Percentiles rank a stretch among this genome's conserved stretches.
These are phyloP conservation scores for Peronosclerospora sorghi DNA, from an alignment of 352 stramenopile species.

Conservation along the genomic window DNA sequence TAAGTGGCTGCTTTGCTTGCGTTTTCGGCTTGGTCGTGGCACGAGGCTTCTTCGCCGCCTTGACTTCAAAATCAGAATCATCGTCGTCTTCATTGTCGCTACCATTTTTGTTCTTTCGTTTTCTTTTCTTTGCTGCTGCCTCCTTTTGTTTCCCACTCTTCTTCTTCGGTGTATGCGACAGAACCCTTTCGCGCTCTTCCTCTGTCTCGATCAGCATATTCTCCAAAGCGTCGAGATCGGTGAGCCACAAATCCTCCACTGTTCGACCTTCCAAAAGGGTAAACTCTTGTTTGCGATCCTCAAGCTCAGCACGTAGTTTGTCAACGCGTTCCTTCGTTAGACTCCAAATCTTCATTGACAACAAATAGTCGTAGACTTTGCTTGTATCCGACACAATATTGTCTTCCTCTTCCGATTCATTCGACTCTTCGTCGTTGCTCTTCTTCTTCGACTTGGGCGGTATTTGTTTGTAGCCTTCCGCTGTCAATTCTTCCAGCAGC, in stretches of 20 bases:
- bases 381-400: constrained; percentile 19
- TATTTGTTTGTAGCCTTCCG: constrained; percentile 85
- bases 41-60: constrained; percentile 15
- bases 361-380: constrained; percentile 90
- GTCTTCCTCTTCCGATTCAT: constrained; percentile 48
- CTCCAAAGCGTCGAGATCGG: constrained; percentile 88
- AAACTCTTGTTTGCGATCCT: constrained; percentile 81
- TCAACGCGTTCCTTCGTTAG: constrained; percentile 91
- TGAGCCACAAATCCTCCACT: constrained; percentile 88
- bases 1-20: constrained; percentile 20
- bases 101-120: constrained; percentile 34
- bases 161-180: constrained; percentile 44
- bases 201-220: constrained; percentile 59
- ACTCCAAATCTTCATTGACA: constrained; percentile 92
- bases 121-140: constrained; percentile 37
- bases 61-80: constrained; percentile 55
- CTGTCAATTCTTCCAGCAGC: constrained; percentile 79
- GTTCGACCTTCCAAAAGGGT: constrained; percentile 61
- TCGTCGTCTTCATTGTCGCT: constrained; percentile 38
- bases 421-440: constrained; percentile 30
- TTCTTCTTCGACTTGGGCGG: constrained; percentile 37
- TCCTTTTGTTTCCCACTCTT: constrained; percentile 29
- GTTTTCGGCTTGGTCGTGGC: constrained; percentile 31
- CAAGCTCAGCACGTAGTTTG: constrained; percentile 80
- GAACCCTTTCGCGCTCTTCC: constrained; percentile 34